These are phyloP conservation scores for Suillus discolor DNA, from an alignment of 768 basidiomycete genomes.

Conservation along the genomic window DNA sequence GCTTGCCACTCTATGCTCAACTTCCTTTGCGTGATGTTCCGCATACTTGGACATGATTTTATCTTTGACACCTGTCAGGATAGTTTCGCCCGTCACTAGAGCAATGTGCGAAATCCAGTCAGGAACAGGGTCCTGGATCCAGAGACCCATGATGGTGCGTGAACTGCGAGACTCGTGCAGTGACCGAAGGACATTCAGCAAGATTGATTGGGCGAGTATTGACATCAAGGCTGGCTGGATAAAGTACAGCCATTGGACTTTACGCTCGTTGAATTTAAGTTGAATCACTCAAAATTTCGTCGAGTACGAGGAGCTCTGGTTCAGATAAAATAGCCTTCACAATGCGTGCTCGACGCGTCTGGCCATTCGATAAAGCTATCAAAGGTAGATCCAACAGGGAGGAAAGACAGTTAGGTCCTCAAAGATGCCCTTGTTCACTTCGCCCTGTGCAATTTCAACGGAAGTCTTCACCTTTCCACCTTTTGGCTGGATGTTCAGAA, in stretches of 20 bases:
- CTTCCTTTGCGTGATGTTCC: conserved; percentile 9
- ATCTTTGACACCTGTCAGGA: conserved; percentile 53
- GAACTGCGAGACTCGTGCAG: conserved; percentile 54
- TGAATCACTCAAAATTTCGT: conserved; percentile 71
- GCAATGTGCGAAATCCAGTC: conserved; percentile 74
- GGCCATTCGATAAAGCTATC: conserved; percentile 88
- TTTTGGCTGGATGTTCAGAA: conserved; percentile 30
- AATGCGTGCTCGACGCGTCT: conserved; percentile 86
- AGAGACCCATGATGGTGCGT: conserved; percentile 64
- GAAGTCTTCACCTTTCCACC: conserved; percentile 22
- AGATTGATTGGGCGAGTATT: conserved; percentile 50
- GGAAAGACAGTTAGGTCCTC: conserved; percentile 54
- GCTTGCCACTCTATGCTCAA: background rate
- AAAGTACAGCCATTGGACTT: conserved; percentile 2
- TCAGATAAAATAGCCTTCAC: conserved; percentile 69
- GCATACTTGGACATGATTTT: conserved; percentile 40
- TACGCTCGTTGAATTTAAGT: background rate
- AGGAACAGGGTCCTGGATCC: conserved; percentile 72
- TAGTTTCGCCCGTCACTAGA: conserved; percentile 47
- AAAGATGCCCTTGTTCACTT: conserved; percentile 47
- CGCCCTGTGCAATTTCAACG: conserved; percentile 27
- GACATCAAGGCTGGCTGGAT: conserved; percentile 77
- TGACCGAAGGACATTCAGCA: conserved; percentile 56
- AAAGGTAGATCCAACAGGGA: conserved; percentile 79
- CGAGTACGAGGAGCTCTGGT: conserved; percentile 78